Base-by-base conservation (phyloP, 495 filamentous ascomycete genomes). In the Neurospora tetrasperma region DNA sequence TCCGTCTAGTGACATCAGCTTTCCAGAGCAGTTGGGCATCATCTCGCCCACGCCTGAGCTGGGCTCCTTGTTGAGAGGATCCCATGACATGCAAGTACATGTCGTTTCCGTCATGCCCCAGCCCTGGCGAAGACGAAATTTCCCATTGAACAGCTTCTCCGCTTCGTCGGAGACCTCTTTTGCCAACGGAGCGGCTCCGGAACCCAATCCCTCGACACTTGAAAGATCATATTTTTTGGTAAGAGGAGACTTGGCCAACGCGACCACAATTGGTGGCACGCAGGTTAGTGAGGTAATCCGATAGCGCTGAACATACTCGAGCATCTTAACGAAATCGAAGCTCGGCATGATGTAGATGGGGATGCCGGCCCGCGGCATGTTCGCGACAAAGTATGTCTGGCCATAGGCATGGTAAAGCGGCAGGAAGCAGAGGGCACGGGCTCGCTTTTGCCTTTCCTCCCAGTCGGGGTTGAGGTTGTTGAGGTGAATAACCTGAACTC, bases 81-180 rank as follows among this genome's bases (percentile, higher is more conserved):
- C 81, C 85, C 87, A 93, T 8, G 86, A 84, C 9, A 89, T 83
- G 23, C 85, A 79, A 2, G 88, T 86, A 76, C 92, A 94, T 0
- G 92, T 94, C 10, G 88, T 77, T 85, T 94, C 92, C 0, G 92
- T 94, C 89, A 94, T 92, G 7, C 93, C 93, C 90, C 92, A 96
- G 0, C 92, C 93, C 77, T 96, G 93, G 70, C 89, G 91, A 9
- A 95, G 78, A 14, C 75, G 73, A 23, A 91, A 78, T 35, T 83
- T 80, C 31, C 86, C 85, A 12, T 82, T 80, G 84, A 90, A 90
- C 27, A 90, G 74, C 73, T 83, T 85, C 77, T 89, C 82, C 43
- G 88, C 84, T 70, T 90, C 88, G 0, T 83, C 82, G 75, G 83
- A 84, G n/a, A 90, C 80, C 77, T 93, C 91, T n/a, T 82, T 75